Conservation (phyloP, 2,329 filamentous ascomycete genomes). For the Cordyceps javanica region DNA sequence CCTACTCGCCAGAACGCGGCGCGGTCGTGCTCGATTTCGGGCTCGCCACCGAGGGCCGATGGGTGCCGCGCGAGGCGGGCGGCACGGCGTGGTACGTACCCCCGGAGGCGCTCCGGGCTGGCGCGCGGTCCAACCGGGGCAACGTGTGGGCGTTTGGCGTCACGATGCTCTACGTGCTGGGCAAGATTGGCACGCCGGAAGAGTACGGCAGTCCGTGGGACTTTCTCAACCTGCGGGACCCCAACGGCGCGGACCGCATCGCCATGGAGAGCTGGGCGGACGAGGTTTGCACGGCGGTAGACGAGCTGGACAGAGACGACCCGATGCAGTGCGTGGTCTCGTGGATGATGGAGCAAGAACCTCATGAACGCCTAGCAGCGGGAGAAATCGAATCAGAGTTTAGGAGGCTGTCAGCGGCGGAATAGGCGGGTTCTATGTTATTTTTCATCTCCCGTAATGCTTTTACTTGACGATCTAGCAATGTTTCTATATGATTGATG, state of each 20-base stretch:
- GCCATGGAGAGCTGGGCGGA: slow-evolving; percentile 2
- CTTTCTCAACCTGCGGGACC: not conserved
- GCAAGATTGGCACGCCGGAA: not conserved
- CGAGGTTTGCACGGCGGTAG: not conserved
- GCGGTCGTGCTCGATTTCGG: slow-evolving; percentile 15
- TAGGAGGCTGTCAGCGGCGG: not conserved
- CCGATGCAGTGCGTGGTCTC: not conserved
- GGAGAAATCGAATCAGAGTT: not conserved
- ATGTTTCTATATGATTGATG: no score
- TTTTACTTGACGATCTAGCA: not conserved
- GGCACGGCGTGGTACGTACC: slow-evolving; percentile 10
- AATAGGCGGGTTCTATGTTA: not conserved
- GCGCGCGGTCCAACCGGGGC: not conserved
- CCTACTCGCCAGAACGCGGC: slow-evolving; percentile 13
- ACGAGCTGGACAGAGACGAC: not conserved
- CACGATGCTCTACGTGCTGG: slow-evolving; percentile 14
- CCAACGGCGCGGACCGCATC: not conserved
- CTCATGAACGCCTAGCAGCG: not conserved
- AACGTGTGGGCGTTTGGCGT: slow-evolving; percentile 15
- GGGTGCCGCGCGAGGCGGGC: slow-evolving; percentile 20
- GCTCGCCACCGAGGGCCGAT: slow-evolving; percentile 19
- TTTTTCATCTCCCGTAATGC: not conserved
- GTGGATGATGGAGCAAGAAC: slow-evolving; percentile 2
- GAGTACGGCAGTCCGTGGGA: not conserved
- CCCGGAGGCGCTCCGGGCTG: not conserved